These are phyloP conservation scores for Cladophialophora yegresii DNA, from an alignment of 2,329 filamentous ascomycete species.

Conservation along the genomic window DNA sequence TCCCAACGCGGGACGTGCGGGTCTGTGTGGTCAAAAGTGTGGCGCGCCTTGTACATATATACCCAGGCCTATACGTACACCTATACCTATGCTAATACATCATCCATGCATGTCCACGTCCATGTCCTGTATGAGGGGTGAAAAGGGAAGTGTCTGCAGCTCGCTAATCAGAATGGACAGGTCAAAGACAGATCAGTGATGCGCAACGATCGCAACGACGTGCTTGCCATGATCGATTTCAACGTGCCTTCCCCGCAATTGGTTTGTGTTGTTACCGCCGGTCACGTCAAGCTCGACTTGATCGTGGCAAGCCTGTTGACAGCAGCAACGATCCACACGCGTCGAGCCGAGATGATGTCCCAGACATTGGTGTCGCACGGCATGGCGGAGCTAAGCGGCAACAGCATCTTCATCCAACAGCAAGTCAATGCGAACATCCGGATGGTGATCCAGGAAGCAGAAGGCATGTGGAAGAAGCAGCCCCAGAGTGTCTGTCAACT, in stretches of 20 bases:
- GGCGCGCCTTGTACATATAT: too few species aligned
- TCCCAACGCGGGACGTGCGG: too few species aligned
- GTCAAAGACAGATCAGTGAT: not conserved
- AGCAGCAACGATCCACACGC: not conserved
- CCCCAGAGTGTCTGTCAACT: too few species aligned
- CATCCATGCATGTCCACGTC: too few species aligned
- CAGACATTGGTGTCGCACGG: constrained; percentile 12
- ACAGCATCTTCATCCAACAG: not conserved
- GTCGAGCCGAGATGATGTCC: constrained; percentile 7
- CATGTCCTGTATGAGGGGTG: not conserved
- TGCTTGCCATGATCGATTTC: constrained; percentile 9
- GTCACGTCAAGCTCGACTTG: constrained; percentile 7
- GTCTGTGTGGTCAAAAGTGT: too few species aligned
- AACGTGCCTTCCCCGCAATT: constrained; percentile 2
- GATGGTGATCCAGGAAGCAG: not conserved
- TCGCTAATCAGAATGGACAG: not conserved
- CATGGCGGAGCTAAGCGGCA: not conserved
- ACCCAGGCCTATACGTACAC: too few species aligned
- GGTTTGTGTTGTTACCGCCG: not conserved
- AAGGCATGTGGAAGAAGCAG: not conserved
- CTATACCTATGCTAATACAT: too few species aligned
- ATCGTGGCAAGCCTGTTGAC: constrained; percentile 10
- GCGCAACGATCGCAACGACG: constrained; percentile 7
- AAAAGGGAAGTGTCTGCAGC: not conserved
- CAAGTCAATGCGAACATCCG: constrained; percentile 2